These are phyloP conservation scores for Musa balbisiana DNA, from an alignment of 202 grass and related monocot genomes.

Conservation along the genomic window DNA sequence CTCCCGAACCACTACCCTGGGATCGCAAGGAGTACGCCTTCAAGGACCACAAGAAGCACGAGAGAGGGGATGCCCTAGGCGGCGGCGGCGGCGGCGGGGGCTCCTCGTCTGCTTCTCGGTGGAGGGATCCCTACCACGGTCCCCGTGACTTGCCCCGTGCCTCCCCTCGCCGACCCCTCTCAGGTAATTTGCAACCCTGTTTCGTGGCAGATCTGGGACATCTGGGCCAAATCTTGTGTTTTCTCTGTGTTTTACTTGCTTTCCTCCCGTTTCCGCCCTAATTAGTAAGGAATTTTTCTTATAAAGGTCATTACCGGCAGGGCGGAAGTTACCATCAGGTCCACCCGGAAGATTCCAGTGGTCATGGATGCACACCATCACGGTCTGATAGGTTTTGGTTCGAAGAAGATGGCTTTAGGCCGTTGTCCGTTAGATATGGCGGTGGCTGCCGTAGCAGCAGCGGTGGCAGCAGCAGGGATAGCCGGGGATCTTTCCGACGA, in stretches of 20 bases:
- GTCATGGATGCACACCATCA: constrained; percentile 18
- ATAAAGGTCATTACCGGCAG: constrained; percentile 36
- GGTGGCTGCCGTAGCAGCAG: constrained; percentile 24
- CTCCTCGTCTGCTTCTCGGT: constrained; percentile 15
- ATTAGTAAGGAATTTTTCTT: constrained; percentile 2
- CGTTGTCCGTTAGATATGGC: constrained; percentile 22
- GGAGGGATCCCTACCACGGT: constrained; percentile 31
- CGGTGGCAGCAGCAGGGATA: constrained; percentile 20
- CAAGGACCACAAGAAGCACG: constrained; percentile 27
- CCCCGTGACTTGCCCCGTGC: constrained; percentile 17
- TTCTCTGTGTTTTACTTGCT: neutral
- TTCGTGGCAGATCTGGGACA: constrained; percentile 13
- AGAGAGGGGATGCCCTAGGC: constrained; percentile 18
- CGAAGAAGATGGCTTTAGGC: constrained; percentile 28
- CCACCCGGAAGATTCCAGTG: constrained; percentile 28
- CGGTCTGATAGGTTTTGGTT: constrained; percentile 25
- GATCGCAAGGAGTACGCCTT: constrained; percentile 35
- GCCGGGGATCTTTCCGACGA: constrained; percentile 14
- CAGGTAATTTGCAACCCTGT: constrained; percentile 22
- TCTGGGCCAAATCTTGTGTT: neutral
- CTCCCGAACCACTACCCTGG: constrained; percentile 41
- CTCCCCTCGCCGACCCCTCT: constrained; percentile 23
- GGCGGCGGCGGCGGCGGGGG: constrained; percentile 8
- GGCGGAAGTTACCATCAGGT: constrained; percentile 22
- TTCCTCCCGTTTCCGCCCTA: constrained; percentile 6